phyloP scores from a whole-genome alignment of 768 basidiomycete species.

The Auricularia sp. region DNA sequence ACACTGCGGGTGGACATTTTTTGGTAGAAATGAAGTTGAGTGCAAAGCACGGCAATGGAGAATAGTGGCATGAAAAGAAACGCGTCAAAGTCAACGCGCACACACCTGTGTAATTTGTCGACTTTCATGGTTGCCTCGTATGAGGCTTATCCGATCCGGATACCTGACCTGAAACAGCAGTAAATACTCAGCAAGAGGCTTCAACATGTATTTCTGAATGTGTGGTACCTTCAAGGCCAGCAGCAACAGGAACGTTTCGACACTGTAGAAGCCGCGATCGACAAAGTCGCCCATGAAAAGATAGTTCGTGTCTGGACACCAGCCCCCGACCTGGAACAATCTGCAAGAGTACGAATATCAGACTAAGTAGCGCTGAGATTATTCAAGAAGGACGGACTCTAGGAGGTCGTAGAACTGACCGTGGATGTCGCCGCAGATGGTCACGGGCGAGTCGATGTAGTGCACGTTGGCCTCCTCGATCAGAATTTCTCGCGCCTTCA shows the following conservation, averaged over 20 bases:
- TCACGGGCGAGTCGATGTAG: conserved; percentile 90
- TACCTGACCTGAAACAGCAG: conserved; percentile 53
- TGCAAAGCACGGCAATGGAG: no score
- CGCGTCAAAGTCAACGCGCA: no score
- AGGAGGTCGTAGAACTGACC: conserved; percentile 38
- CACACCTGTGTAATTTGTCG: conserved; percentile 80
- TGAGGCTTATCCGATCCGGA: conserved; percentile 93
- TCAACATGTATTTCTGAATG: not conserved
- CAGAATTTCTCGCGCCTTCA: conserved; percentile 92
- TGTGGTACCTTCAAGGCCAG: conserved; percentile 70
- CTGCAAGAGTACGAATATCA: conserved; percentile 95
- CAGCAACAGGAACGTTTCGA: conserved; percentile 91
- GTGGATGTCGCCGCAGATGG: conserved; percentile 38
- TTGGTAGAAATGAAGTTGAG: no score
- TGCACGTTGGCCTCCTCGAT: conserved; percentile 98
- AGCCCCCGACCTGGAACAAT: conserved; percentile 85
- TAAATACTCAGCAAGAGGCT: not conserved
- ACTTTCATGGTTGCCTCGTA: conserved; percentile 96
- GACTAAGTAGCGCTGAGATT: conserved; percentile 65
- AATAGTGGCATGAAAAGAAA: no score
- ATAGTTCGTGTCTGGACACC: conserved; percentile 89
- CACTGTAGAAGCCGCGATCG: conserved; percentile 93
- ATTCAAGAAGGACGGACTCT: conserved; percentile 24
- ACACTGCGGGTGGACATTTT: no score
- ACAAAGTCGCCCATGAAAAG: conserved; percentile 99